Base-by-base conservation (phyloP, 441 rosid species). In the Kokia cookei region DNA sequence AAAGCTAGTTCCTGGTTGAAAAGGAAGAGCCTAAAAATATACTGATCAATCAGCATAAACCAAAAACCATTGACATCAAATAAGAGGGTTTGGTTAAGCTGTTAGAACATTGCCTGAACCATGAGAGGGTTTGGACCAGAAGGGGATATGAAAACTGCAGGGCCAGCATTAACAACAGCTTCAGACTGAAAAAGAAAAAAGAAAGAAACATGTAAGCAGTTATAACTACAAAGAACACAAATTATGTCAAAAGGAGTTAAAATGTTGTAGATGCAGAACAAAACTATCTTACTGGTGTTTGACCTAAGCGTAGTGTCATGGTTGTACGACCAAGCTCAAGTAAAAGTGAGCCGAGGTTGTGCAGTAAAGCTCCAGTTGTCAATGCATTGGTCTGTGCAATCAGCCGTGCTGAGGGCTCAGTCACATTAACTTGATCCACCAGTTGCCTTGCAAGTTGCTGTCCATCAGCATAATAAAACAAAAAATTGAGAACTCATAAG, bases 261-360 rank as follows among this genome's bases (percentile, higher is more conserved):
- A 58, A 77, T 74, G 60, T 35, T 40, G 54, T 71, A 19, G n/a
- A 60, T 17, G 19, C 40, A 67, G 73, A 75, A 53, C 42, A 54
- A 43, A 55, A 73, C 65, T 53, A 62, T 80, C 89, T 58, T 82
- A 91, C 93, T 77, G 88, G 87, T 51, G 88, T 76, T 86, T 85
- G 90, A 82, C 96, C 93, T 60, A 91, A 84, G 75, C 93, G 86
- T 74, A 86, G 15, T 42, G 92, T 89, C 96, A 86, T 91, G 59
- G 81, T 86, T 75, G 96, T 84, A 42, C 93, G 92, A 75, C 96
- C 96, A 62, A 91, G 92, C 79, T 91, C 96, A 71, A 91, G 96
- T 27, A 91, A 81, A 85, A 85, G 84, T 42, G 92, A 89, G 73
- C 93, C 96, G 67, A 91, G 80, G 82, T 82, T 88, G 67, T 86